Conservation (phyloP, 202 grass and related monocot species). For the Thinopyrum obtusiflorum region DNA sequence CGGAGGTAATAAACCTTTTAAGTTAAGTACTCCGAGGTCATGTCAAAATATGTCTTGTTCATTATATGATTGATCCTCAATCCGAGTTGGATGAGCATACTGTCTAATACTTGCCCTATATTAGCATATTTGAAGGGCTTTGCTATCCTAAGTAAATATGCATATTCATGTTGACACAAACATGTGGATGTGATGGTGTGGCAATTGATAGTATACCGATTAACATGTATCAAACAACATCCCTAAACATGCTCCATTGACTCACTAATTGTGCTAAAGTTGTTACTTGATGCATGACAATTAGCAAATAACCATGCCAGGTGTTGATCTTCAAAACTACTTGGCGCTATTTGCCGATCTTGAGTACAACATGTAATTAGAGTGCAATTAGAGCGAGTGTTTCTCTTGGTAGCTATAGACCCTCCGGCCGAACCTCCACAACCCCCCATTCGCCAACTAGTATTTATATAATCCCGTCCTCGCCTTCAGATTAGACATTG, state of each 20-base stretch:
- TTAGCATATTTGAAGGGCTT: not conserved
- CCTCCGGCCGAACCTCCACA: not conserved
- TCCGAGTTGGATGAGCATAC: not conserved
- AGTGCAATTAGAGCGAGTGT: not conserved
- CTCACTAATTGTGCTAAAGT: not conserved
- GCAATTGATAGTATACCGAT: not conserved
- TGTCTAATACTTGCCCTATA: not conserved
- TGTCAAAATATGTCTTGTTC: not conserved
- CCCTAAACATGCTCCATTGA: not conserved
- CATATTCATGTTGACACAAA: not conserved
- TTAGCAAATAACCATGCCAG: not conserved
- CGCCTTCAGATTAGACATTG: not conserved
- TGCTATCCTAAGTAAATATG: not conserved
- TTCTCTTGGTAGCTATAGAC: not conserved
- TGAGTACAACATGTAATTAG: not conserved
- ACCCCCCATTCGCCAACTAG: not conserved
- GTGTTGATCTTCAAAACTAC: not conserved
- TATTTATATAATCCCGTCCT: not conserved
- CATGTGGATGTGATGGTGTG: not conserved
- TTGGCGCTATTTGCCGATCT: not conserved
- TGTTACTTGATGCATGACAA: not conserved
- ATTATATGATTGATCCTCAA: not conserved
- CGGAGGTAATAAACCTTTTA: not conserved
- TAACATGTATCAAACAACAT: not conserved
- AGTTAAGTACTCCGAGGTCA: not conserved